These are phyloP conservation scores for Wickerhamomyces silvicola DNA, from an alignment of 805 yeast species.

Conservation along the genomic window DNA sequence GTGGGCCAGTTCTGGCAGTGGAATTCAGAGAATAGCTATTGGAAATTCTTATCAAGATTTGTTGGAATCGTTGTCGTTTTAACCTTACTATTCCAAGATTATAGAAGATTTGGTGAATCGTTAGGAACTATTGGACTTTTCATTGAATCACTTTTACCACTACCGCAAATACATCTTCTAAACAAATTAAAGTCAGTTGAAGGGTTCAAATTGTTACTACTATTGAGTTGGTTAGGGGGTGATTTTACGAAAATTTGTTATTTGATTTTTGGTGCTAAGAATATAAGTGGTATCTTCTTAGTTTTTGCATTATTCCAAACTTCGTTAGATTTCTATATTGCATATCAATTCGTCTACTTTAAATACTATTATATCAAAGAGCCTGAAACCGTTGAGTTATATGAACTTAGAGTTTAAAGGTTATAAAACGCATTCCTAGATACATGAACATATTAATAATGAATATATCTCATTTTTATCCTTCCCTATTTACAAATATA, in stretches of 20 bases:
- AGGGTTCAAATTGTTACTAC: slow-evolving; percentile 69
- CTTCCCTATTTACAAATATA: background rate
- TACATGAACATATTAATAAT: slow-evolving; percentile 1
- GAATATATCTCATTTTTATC: background rate
- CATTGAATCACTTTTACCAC: slow-evolving; percentile 65
- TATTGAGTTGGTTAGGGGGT: slow-evolving; percentile 85
- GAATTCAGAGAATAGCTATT: slow-evolving; percentile 51
- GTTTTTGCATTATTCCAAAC: slow-evolving; percentile 74
- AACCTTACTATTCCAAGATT: slow-evolving; percentile 34
- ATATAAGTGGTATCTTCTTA: slow-evolving; percentile 59
- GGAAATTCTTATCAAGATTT: slow-evolving; percentile 50
- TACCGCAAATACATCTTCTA: slow-evolving; percentile 71
- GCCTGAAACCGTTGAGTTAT: slow-evolving; percentile 6
- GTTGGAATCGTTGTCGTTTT: slow-evolving; percentile 13
- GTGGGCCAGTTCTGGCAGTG: slow-evolving; percentile 83
- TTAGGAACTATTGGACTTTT: slow-evolving; percentile 62
- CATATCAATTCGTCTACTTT: slow-evolving; percentile 65
- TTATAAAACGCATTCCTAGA: too few relatives aligned
- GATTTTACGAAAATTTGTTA: slow-evolving; percentile 75
- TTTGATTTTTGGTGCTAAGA: slow-evolving; percentile 66
- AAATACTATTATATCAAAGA: slow-evolving; percentile 29
- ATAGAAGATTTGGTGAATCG: slow-evolving; percentile 35
- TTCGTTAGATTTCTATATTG: slow-evolving; percentile 64
- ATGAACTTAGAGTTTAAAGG: slow-evolving; percentile 5
- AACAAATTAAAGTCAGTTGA: slow-evolving; percentile 61